Evolutionary conservation across 768 basidiomycete species (phyloP).

Genomic region (Kwoniella dejecticola): DNA sequence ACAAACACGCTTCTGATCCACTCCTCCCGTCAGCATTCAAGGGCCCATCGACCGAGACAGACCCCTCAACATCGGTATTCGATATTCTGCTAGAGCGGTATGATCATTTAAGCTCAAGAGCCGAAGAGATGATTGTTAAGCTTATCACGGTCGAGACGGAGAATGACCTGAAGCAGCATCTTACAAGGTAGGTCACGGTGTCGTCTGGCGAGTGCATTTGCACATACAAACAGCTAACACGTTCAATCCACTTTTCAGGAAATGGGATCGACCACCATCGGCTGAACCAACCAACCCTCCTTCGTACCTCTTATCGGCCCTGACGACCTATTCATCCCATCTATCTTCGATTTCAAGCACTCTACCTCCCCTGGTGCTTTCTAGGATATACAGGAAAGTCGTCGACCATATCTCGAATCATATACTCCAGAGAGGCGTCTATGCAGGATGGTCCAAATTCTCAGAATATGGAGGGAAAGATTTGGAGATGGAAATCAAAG

Average conservation of each 20-base stretch:
- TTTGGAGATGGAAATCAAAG: constrained; percentile 70
- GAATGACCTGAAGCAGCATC: constrained; percentile 70
- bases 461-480: constrained; percentile 64
- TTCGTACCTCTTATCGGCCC: constrained; percentile 70
- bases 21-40: constrained; percentile 24
- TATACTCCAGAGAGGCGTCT: constrained; percentile 80
- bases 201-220: not conserved
- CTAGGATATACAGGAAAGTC: constrained; percentile 72
- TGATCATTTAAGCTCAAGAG: constrained; percentile 64
- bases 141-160: constrained; percentile 83
- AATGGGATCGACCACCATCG: constrained; percentile 50
- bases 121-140: constrained; percentile 84
- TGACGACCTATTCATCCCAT: constrained; percentile 79
- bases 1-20: constrained; percentile 29
- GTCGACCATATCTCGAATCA: constrained; percentile 71
- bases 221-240: not conserved
- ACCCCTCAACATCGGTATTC: constrained; percentile 67
- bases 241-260: constrained; percentile 33
- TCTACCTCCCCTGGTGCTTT: constrained; percentile 65
- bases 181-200: constrained; percentile 61
- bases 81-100: constrained; percentile 73
- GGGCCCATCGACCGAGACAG: constrained; percentile 4
- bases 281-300: constrained; percentile 61
- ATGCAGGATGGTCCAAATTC: constrained; percentile 69
- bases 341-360: constrained; percentile 68